Percentiles rank a stretch among this genome's conserved stretches.
Conservation (phyloP, 768 basidiomycete species). For the Serendipita indica region DNA sequence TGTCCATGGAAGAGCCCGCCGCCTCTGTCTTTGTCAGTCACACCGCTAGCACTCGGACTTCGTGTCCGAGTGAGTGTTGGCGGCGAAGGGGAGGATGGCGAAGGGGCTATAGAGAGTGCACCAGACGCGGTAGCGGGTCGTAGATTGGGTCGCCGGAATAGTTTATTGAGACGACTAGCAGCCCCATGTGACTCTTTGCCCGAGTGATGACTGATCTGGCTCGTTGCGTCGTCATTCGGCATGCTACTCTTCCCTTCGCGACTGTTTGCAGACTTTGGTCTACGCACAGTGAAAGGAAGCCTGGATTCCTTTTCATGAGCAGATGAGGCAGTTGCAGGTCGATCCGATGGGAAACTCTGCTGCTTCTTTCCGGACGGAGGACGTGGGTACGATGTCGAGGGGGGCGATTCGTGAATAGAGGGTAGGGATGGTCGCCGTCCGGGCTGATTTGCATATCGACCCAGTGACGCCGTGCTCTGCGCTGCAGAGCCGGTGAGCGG, state of each 20-base stretch:
- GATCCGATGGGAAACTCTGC: neutral
- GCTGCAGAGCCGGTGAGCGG: neutral
- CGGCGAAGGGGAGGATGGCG: neutral
- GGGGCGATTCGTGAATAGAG: slow-evolving; percentile 1
- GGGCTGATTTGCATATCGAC: neutral
- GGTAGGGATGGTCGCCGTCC: neutral
- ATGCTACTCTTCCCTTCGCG: neutral
- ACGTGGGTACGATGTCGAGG: neutral
- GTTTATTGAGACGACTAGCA: neutral
- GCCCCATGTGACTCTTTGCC: neutral
- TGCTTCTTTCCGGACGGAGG: neutral
- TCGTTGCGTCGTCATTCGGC: neutral
- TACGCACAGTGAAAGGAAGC: neutral
- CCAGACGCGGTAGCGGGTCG: slow-evolving; percentile 7
- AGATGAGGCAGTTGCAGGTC: neutral
- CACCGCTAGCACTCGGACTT: neutral
- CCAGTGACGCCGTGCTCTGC: neutral
- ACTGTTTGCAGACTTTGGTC: neutral
- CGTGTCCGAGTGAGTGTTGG: neutral
- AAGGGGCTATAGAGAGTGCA: neutral
- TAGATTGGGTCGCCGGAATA: neutral
- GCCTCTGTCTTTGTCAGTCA: neutral
- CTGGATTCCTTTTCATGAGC: neutral
- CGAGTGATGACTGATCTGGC: slow-evolving; percentile 1
- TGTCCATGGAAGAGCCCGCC: neutral